Conservation (phyloP, 345 rosid genomes). For the Passiflora organensis region DNA sequence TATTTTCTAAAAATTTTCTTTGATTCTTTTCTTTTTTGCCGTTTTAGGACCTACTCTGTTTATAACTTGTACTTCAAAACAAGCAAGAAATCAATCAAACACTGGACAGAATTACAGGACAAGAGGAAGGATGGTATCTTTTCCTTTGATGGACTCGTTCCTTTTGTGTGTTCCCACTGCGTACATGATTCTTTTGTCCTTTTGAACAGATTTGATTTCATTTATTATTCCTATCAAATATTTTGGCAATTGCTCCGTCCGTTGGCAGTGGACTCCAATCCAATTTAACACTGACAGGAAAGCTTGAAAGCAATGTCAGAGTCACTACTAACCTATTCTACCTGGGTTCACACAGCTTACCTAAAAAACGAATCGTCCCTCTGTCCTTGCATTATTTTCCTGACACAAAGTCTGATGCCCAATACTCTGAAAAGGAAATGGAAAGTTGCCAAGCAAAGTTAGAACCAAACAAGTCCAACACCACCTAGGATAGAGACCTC, state of each 20-base stretch:
- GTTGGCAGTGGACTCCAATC: slow-evolving; percentile 9
- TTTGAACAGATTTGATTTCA: background rate
- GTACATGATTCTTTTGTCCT: background rate
- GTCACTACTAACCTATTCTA: background rate
- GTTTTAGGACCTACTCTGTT: slow-evolving; percentile 9
- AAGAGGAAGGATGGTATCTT: slow-evolving; percentile 18
- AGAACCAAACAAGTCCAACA: background rate
- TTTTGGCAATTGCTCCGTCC: slow-evolving; percentile 4
- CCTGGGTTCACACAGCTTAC: background rate
- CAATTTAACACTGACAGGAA: slow-evolving; percentile 13
- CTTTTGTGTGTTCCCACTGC: background rate
- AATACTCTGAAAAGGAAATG: slow-evolving; percentile 1
- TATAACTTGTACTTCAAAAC: slow-evolving; percentile 13
- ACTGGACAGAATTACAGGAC: slow-evolving; percentile 20
- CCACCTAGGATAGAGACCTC: background rate
- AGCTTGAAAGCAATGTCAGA: slow-evolving; percentile 20
- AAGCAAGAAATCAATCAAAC: slow-evolving; percentile 2
- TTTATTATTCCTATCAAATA: slow-evolving; percentile 13
- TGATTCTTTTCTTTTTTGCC: background rate
- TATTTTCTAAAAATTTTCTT: background rate
- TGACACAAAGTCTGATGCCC: background rate
- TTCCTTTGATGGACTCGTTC: slow-evolving; percentile 10
- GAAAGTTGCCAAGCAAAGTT: background rate
- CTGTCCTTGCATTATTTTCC: background rate
- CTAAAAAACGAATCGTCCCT: background rate